Percentiles rank a stretch among this genome's conserved stretches.
These are phyloP conservation scores for Dipodascus albidus DNA, from an alignment of 805 yeast genomes.

Conservation along the genomic window DNA sequence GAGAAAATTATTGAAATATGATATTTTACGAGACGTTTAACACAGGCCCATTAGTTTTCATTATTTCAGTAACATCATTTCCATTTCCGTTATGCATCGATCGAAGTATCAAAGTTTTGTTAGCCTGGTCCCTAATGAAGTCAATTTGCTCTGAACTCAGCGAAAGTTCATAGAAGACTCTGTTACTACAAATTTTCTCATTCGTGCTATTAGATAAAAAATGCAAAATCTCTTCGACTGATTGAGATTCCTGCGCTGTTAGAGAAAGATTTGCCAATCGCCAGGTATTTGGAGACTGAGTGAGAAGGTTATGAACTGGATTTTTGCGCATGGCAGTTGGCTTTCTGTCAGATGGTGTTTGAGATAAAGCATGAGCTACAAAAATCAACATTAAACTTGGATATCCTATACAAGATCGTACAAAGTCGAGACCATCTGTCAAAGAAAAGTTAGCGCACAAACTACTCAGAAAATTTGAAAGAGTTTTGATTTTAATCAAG, in stretches of 20 bases:
- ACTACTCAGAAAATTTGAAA: too few species aligned
- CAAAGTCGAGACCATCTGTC: too few species aligned
- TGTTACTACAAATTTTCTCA: too few species aligned
- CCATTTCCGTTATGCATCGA: not conserved
- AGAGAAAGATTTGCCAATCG: slow-evolving; percentile 15
- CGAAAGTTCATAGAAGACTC: too few species aligned
- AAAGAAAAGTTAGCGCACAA: too few species aligned
- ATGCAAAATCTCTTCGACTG: too few species aligned
- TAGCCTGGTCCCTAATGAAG: not conserved
- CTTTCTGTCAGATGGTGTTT: too few species aligned
- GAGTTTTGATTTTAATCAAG: not conserved
- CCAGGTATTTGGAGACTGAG: slow-evolving; percentile 3
- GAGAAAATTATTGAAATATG: not conserved
- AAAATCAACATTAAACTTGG: too few species aligned
- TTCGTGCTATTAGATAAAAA: too few species aligned
- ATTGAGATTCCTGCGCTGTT: slow-evolving; percentile 9
- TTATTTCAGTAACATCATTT: not conserved
- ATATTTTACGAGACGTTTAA: not conserved
- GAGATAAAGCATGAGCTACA: too few species aligned
- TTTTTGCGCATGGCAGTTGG: not conserved
- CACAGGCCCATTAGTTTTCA: not conserved
- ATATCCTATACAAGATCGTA: too few species aligned
- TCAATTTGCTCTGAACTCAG: too few species aligned
- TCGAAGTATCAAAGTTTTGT: not conserved
- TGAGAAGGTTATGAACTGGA: not conserved